phyloP scores from a whole-genome alignment of 192 early-diverging fungal genomes.

The Coemansia sp. region DNA sequence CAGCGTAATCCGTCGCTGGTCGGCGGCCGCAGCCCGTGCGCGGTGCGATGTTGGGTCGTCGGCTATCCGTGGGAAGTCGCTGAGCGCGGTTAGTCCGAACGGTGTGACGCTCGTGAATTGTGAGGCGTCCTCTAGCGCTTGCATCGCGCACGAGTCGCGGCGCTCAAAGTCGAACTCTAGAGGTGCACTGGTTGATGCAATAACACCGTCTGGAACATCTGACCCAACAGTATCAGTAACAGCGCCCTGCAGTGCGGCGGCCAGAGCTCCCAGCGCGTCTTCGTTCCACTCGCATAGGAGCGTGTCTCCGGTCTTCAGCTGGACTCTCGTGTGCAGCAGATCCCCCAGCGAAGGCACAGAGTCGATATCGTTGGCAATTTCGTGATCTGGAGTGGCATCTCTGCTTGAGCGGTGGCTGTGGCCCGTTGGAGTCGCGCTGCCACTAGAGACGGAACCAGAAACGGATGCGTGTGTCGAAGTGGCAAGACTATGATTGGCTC shows the following conservation, averaged over 20 bases:
- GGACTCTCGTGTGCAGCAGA: slow-evolving; percentile 18
- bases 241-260: slow-evolving; percentile 21
- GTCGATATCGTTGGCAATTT: not conserved
- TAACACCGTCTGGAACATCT: slow-evolving; percentile 1
- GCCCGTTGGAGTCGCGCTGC: not conserved
- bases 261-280: slow-evolving; percentile 26
- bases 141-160: slow-evolving; percentile 40
- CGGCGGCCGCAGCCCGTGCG: not conserved
- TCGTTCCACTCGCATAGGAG: slow-evolving; percentile 49
- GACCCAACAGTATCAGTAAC: not conserved
- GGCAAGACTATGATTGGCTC: slow-evolving; percentile 1
- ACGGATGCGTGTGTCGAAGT: not conserved
- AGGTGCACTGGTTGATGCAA: too few species aligned
- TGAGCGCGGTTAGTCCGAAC: not conserved
- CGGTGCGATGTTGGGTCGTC: slow-evolving; percentile 4
- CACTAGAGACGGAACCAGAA: not conserved
- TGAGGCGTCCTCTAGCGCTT: slow-evolving; percentile 37
- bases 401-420: not conserved
- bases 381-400: not conserved
- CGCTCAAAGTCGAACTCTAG: slow-evolving; percentile 31
- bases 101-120: slow-evolving; percentile 23
- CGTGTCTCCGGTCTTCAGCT: slow-evolving; percentile 42
- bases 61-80: slow-evolving; percentile 12
- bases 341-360: slow-evolving; percentile 33
- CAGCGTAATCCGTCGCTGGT: slow-evolving; percentile 54